Evolutionary conservation across 306 rosid genomes (phyloP).

Genomic region (Citrullus colocynthis): DNA sequence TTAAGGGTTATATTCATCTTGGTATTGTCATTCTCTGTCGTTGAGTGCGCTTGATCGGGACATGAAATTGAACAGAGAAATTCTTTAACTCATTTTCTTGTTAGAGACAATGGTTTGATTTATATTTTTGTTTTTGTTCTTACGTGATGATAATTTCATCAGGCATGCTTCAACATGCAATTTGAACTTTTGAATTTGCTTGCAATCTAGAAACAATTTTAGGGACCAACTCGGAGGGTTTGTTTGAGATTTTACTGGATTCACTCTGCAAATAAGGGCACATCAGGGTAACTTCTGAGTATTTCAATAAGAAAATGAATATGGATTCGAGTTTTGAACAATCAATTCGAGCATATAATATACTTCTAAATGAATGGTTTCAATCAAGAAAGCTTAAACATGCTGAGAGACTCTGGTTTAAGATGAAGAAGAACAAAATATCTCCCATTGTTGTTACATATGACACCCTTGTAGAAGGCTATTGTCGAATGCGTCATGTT

Average conservation of each 20-base stretch:
- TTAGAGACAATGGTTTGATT: neutral
- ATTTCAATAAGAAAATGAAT: constrained; percentile 21
- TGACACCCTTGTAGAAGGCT: constrained; percentile 84
- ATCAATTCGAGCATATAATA: constrained; percentile 52
- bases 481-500: constrained; percentile 61
- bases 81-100: no score
- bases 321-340: constrained; percentile 22
- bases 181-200: constrained; percentile 66
- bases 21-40: neutral
- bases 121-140: neutral
- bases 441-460: constrained; percentile 73
- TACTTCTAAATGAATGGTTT: constrained; percentile 74
- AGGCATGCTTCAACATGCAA: constrained; percentile 40
- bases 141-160: constrained; percentile 7
- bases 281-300: constrained; percentile 30
- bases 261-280: constrained; percentile 79
- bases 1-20: neutral
- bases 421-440: constrained; percentile 63
- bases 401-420: constrained; percentile 73
- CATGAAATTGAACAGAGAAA: no score
- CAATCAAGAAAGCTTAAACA: constrained; percentile 61
- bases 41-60: no score
- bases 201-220: constrained; percentile 22
- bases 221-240: constrained; percentile 36
- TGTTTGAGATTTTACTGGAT: constrained; percentile 72